These are phyloP conservation scores for Citrus sp. DNA, from an alignment of 345 rosid species.

Conservation along the genomic window DNA sequence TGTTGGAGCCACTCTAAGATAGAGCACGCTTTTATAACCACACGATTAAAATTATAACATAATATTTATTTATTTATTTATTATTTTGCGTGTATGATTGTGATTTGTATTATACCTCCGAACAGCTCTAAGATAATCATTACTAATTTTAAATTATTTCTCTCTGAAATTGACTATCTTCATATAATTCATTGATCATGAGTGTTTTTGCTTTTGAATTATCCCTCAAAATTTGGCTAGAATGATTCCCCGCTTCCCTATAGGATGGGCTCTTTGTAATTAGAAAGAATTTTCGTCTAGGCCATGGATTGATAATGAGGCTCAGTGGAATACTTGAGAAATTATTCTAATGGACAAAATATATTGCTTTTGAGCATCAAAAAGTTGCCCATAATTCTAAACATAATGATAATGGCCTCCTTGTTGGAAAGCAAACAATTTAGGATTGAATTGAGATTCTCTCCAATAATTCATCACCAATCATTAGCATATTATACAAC, in stretches of 20 bases:
- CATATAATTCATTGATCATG: neutral
- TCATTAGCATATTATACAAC: slow-evolving; percentile 15
- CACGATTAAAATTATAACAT: rapidly evolving
- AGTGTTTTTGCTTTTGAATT: neutral
- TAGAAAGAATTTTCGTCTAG: neutral
- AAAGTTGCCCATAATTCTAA: slow-evolving; percentile 19
- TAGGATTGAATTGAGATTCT: neutral
- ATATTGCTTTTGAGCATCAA: slow-evolving; percentile 12
- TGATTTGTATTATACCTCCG: no score
- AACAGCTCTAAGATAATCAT: no score
- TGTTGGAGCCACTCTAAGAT: rapidly evolving
- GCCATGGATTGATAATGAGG: neutral
- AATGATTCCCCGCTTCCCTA: neutral
- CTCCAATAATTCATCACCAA: slow-evolving; percentile 28
- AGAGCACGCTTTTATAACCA: rapidly evolving
- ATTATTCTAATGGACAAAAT: slow-evolving; percentile 4
- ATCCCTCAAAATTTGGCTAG: neutral
- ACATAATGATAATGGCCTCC: slow-evolving; percentile 21
- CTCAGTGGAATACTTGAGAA: slow-evolving; percentile 3
- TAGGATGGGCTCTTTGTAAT: neutral
- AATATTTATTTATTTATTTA: no score
- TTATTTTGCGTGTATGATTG: rapidly evolving
- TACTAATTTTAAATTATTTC: no score
- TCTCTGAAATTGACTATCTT: no score
- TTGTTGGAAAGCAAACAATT: slow-evolving; percentile 26